phyloP scores from a whole-genome alignment of 1,284 basidiomycete genomes.

The Malassezia sympodialis region DNA sequence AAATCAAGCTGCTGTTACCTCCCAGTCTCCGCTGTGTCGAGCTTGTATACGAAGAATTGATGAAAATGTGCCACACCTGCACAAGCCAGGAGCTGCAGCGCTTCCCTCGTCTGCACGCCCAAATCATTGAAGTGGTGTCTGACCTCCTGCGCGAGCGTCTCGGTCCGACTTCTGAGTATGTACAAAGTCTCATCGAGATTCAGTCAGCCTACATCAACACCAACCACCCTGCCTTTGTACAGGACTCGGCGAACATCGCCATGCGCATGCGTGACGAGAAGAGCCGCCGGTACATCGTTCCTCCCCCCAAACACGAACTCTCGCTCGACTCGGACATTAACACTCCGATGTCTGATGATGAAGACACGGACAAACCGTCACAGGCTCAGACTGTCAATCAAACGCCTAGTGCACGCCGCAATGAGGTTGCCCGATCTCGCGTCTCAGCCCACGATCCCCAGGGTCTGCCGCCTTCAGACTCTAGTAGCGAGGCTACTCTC shows the following conservation, averaged over 20 bases:
- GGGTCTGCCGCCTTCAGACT: constrained; percentile 21
- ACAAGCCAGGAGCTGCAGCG: constrained; percentile 86
- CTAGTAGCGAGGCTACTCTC: constrained; percentile 16
- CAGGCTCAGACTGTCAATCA: constrained; percentile 18
- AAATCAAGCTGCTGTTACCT: constrained; percentile 90
- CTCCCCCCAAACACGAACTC: constrained; percentile 40
- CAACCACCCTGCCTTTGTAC: constrained; percentile 84
- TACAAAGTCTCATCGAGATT: constrained; percentile 87
- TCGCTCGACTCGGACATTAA: constrained; percentile 31
- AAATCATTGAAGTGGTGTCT: constrained; percentile 92
- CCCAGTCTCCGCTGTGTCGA: constrained; percentile 93
- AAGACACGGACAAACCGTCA: constrained; percentile 22
- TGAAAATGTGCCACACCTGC: constrained; percentile 99
- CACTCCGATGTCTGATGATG: constrained; percentile 27
- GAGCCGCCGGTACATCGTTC: constrained; percentile 41
- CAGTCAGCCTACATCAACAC: constrained; percentile 99
- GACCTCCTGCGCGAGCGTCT: constrained; percentile 88
- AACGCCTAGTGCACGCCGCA: background rate
- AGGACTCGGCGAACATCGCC: constrained; percentile 46
- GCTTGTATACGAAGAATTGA: constrained; percentile 94
- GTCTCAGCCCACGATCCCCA: constrained; percentile 3
- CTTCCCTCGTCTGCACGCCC: constrained; percentile 84
- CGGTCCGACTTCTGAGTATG: constrained; percentile 90
- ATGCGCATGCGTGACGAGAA: constrained; percentile 33
- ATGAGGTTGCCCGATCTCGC: background rate